These are phyloP conservation scores for Melocanna baccifera DNA, from an alignment of 176 grass and related monocot genomes.

Conservation along the genomic window DNA sequence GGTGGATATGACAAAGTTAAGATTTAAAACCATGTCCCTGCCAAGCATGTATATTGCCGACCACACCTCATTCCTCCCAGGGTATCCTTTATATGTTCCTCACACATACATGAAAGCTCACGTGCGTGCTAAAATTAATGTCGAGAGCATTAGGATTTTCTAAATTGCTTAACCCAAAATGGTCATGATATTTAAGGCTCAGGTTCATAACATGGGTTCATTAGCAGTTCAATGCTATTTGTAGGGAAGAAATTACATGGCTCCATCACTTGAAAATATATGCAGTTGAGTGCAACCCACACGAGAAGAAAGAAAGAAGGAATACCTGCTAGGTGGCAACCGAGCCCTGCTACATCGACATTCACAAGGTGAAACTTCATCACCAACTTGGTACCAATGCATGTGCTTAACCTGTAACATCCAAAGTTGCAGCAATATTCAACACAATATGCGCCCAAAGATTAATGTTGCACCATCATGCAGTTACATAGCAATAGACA, in stretches of 20 bases:
- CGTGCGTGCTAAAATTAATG: neutral
- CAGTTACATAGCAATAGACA: neutral
- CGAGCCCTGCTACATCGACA: conserved; percentile 84
- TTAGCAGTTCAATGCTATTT: conserved; percentile 12
- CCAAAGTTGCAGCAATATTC: conserved; percentile 7
- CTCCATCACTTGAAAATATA: neutral
- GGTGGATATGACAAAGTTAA: neutral
- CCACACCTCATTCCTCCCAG: neutral
- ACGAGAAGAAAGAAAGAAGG: conserved; percentile 22
- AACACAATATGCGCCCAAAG: neutral
- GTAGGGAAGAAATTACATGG: neutral
- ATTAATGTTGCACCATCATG: neutral
- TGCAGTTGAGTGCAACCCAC: neutral
- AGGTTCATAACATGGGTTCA: neutral
- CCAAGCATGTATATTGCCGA: neutral
- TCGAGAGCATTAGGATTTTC: too few relatives aligned
- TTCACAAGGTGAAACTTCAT: conserved; percentile 79
- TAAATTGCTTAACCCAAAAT: too few relatives aligned
- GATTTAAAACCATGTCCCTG: neutral
- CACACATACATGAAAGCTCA: neutral
- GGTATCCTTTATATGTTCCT: conserved; percentile 2
- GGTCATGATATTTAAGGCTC: neutral
- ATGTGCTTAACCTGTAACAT: conserved; percentile 84
- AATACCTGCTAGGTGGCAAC: conserved; percentile 85
- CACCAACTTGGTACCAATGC: conserved; percentile 88